Evolutionary conservation across 2,329 filamentous ascomycete genomes (phyloP), one percentile per base, ranked within the genome.

Genomic region (Aspergillus vadensis): DNA sequence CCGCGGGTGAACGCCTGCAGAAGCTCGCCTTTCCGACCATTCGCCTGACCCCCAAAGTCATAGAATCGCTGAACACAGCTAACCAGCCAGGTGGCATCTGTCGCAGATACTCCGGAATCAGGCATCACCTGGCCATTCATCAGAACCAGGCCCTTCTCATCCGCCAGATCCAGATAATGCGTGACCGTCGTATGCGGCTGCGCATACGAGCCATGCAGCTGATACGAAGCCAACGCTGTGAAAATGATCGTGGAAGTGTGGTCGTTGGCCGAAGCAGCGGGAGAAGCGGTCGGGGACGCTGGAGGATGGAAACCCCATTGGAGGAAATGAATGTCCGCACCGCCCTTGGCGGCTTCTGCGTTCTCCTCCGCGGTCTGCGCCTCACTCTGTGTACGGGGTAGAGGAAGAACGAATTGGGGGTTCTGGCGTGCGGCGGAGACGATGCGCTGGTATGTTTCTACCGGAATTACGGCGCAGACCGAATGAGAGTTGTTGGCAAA

Each of bases 51-150:
- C 75, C 80, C 61, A 77, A 84, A 77, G 58, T 81, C 79, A 73
- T 99, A 99, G 77, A 99, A 99, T 72, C 92, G 88, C 81, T 99
- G 95, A 79, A 99, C 80, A 69, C 92, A 95, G 86, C 97, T 91
- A 53, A 96, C 82, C 69, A 99, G 79, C 89, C 91, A 97, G 77
- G 88, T 88, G n/a, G 90, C 93, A 72, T 97, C 90, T 56, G 92
- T 86, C 0, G 91, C 84, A 64, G 82, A 88, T 5, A 97, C 86
- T 4, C 94, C 93, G 12, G 88, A 82, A 30, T 89, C 88, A 62
- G 92, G 87, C 57, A 91, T 82, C 14, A 98, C 88, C 66, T 85
- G 83, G 0, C 95, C 95, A 72, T 95, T 90, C 82, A 97, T 89
- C 64, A 99, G 80, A 14, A 97, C 92, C 25, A 98, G 72, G 5